These are phyloP conservation scores for Trichoderma citrinoviride DNA, from an alignment of 2,329 filamentous ascomycete genomes.

Conservation along the genomic window DNA sequence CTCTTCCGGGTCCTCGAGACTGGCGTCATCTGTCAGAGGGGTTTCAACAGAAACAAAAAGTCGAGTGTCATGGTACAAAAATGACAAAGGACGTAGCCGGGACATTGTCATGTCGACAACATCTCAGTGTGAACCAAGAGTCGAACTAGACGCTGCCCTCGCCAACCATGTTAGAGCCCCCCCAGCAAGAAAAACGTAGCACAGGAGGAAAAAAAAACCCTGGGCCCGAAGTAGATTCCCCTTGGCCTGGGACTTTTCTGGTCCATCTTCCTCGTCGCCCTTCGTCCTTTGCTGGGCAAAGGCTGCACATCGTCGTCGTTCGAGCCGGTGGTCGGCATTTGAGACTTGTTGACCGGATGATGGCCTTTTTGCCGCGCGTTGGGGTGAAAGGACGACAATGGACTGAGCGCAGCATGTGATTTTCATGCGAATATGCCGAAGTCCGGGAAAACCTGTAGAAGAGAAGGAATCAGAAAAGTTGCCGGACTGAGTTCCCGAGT, in stretches of 20 bases:
- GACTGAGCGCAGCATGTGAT: too few relatives aligned
- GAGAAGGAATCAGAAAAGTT: too few relatives aligned
- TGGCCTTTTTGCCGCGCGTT: background rate
- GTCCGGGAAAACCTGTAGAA: too few relatives aligned
- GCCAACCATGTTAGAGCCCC: background rate
- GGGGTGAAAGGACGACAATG: background rate
- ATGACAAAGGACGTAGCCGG: background rate
- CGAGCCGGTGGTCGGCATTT: background rate
- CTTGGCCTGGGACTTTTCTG: background rate
- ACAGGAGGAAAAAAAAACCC: background rate
- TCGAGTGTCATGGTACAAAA: background rate
- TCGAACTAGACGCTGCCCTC: background rate
- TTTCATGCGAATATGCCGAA: too few relatives aligned
- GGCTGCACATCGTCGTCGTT: background rate
- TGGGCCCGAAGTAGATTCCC: background rate
- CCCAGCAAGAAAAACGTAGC: background rate
- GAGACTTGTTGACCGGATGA: slow-evolving; percentile 6
- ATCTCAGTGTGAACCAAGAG: too few relatives aligned
- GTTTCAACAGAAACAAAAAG: background rate
- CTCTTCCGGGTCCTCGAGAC: background rate
- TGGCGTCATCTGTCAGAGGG: background rate
- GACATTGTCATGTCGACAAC: too few relatives aligned
- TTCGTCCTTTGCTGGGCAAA: too few relatives aligned
- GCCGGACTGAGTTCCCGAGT: too few relatives aligned
- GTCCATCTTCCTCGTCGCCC: background rate